Evolutionary conservation across 2,329 filamentous ascomycete species (phyloP).

Genomic region (Aspergillus jensenii): DNA sequence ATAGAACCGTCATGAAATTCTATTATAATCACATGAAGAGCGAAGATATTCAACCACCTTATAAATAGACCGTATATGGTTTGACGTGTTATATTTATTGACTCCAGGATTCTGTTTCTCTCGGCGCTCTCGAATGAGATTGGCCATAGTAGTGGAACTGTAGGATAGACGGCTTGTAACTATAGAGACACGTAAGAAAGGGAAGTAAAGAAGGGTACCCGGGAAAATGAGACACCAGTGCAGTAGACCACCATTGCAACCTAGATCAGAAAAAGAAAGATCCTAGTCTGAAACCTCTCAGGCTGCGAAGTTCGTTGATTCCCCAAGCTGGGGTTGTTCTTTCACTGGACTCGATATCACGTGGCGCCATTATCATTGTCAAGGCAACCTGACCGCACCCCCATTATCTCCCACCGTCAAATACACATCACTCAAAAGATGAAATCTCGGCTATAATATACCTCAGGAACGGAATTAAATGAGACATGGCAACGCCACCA

Average conservation of each 20-base stretch:
- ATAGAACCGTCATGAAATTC: background rate
- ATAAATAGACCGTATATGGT: background rate
- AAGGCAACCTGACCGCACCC: constrained; percentile 10
- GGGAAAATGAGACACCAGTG: too few relatives aligned
- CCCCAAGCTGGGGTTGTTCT: background rate
- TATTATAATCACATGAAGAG: background rate
- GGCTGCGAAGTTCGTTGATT: background rate
- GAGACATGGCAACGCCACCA: background rate
- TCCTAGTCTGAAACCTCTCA: background rate
- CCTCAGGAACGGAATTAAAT: background rate
- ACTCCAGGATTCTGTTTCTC: too few relatives aligned
- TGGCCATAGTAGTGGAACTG: too few relatives aligned
- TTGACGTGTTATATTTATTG: background rate
- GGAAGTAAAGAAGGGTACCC: too few relatives aligned
- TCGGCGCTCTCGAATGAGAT: too few relatives aligned
- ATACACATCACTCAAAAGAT: background rate
- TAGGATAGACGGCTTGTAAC: too few relatives aligned
- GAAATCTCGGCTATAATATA: background rate
- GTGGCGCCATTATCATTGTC: constrained; percentile 10
- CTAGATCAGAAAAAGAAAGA: too few relatives aligned
- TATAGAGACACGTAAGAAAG: too few relatives aligned
- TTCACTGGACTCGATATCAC: constrained; percentile 3
- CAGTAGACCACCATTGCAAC: background rate
- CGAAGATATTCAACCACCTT: background rate
- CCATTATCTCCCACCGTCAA: background rate